Conservation (phyloP, 2,329 filamentous ascomycete genomes). For the Neopestalotiopsis sp. region DNA sequence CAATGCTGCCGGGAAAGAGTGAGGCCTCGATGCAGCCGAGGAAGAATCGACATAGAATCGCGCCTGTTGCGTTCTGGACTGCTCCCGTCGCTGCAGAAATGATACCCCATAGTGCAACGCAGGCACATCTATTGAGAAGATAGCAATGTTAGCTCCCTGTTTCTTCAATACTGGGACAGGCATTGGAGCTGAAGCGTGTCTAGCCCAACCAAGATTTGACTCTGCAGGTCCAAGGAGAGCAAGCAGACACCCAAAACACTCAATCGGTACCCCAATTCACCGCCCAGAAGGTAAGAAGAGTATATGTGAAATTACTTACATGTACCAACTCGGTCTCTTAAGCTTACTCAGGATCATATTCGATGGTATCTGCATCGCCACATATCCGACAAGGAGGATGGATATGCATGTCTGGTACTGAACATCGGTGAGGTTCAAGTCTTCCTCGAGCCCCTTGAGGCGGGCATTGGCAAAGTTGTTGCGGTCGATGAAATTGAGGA, state of each 20-base stretch:
- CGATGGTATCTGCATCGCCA: constrained; percentile 43
- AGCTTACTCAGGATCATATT: constrained; percentile 46
- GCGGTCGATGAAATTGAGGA: constrained; percentile 32
- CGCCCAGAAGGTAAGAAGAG: too few species aligned
- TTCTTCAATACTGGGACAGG: too few species aligned
- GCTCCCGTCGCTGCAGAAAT: constrained; percentile 48
- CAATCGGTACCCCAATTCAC: too few species aligned
- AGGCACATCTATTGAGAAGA: not conserved
- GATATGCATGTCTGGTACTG: constrained; percentile 35
- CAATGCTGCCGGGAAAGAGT: constrained; percentile 20
- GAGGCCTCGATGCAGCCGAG: constrained; percentile 23
- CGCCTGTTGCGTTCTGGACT: constrained; percentile 42
- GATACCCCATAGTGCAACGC: constrained; percentile 43
- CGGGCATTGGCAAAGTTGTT: constrained; percentile 53
- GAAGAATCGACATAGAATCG: constrained; percentile 42
- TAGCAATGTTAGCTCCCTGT: not conserved
- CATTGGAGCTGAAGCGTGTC: too few species aligned
- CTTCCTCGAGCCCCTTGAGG: constrained; percentile 44
- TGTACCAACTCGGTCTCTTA: constrained; percentile 45
- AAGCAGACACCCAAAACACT: too few species aligned
- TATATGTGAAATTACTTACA: not conserved
- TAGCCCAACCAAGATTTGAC: too few species aligned
- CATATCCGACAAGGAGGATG: constrained; percentile 37
- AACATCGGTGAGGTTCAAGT: constrained; percentile 43
- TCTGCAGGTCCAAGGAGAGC: too few species aligned